Base-by-base conservation (phyloP, 2,329 filamentous ascomycete genomes). In the Ceratocystis albifundus region DNA sequence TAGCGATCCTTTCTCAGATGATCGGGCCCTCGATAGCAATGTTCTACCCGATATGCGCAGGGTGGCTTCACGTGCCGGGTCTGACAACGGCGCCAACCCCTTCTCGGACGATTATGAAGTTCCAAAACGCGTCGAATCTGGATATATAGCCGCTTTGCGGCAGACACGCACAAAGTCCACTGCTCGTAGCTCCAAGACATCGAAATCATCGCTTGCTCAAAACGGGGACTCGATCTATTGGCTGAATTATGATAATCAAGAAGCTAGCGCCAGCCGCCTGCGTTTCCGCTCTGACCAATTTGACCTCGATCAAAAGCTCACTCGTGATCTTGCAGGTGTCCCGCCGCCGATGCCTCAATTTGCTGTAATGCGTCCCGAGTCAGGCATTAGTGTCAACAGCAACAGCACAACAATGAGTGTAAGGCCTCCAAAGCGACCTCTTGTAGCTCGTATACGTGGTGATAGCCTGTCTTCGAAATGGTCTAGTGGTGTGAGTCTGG, bases 231-330 rank as follows among this genome's bases (percentile, higher is more conserved):
- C 77, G 17, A 69, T 77, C 64, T 78, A 79, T 70, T 76, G 78
- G 50, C 77, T 79, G 36, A 75, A 75, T 0, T 65, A 71, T 20
- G 71, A 71, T 55, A 80, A 77, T 48, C 71, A 74, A n/a, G 74
- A 74, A 44, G 76, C 79, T 57, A 77, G 76, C 57, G 77, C 75
- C 4, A 74, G 76, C 17, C 78, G 80, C 66, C 80, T 80, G 70
- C 84, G 83, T 71, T 83, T 84, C 72, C 81, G 83, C 57, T 85
- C 83, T 1, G 84, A 87, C 69, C 84, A 83, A 1, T 87, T 87
- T 71, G 84, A 87, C 70, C 76, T 87, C n/a, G 84, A 87, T 71
- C 55, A 59, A 7, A 59, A 36, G 15, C 25, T 59, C 7, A 59
- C 8, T 28, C 69, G 61, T 1, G 32, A 61, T 17, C 25, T 65